These are phyloP conservation scores for Coniosporium apollinis DNA, from an alignment of 495 filamentous ascomycete species.

Conservation along the genomic window DNA sequence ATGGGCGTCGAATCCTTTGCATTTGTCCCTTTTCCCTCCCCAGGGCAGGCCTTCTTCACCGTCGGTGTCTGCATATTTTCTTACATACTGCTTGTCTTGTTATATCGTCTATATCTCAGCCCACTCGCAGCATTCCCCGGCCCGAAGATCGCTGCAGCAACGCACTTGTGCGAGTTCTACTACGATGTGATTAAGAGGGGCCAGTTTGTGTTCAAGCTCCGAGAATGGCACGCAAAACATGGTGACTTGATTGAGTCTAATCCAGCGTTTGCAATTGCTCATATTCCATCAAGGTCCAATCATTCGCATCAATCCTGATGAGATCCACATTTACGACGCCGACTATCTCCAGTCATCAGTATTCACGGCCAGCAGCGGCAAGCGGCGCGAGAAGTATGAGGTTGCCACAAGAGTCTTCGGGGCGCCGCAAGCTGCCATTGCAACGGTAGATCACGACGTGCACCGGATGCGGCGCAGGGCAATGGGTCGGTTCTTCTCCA, in stretches of 20 bases:
- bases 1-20: too few relatives aligned
- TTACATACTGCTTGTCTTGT: too few relatives aligned
- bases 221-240: slow-evolving; percentile 1
- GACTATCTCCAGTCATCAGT: slow-evolving; percentile 6
- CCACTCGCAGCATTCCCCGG: neutral
- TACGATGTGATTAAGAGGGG: slow-evolving; percentile 14
- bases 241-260: neutral
- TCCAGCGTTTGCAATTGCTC: neutral
- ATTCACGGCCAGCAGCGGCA: slow-evolving; percentile 7
- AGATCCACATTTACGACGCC: slow-evolving; percentile 13
- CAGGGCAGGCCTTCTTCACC: too few relatives aligned
- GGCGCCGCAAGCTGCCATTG: slow-evolving; percentile 14
- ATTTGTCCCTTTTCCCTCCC: too few relatives aligned
- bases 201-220: slow-evolving; percentile 26
- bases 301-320: slow-evolving; percentile 13
- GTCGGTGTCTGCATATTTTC: too few relatives aligned
- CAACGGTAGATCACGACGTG: slow-evolving; percentile 21
- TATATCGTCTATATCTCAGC: neutral
- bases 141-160: neutral
- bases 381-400: slow-evolving; percentile 8
- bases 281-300: slow-evolving; percentile 9
- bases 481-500: slow-evolving; percentile 29
- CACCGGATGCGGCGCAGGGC: slow-evolving; percentile 26
- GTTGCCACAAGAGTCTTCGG: slow-evolving; percentile 8
- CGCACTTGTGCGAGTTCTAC: neutral